Base-by-base conservation (phyloP, 768 basidiomycete genomes). In the Kwoniella dendrophila region DNA sequence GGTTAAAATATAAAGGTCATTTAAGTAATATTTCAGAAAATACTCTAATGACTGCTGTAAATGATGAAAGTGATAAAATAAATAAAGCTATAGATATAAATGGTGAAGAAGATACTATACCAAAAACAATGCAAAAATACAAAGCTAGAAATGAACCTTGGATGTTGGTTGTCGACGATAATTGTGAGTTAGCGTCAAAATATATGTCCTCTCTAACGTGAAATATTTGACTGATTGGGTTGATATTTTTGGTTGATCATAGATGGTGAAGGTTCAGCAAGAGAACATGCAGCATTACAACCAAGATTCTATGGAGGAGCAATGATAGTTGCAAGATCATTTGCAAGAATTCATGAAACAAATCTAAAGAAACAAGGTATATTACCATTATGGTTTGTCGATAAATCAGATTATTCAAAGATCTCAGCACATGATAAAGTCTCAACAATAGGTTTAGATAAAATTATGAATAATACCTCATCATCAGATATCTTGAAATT, bases 281-380 rank as follows among this genome's bases (percentile, higher is more conserved):
- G 96, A 57, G 96, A 99, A 80, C 96, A 99, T 78, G 96, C 96
- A 34, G 93, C 96, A 22, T 83, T 99, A 33, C 95, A 98, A 75
- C 96, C 96, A 26, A 86, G 96, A 20, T 96, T 93, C 81, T 93
- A 91, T 68, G 91, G 95, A 18, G 92, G 92, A 72, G 85, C 84
- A 4, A 82, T 92, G 82, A 93, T 97, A 69, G 78, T 96, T 59
- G 92, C 92, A 0, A 83, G 92, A 22, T 97, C 93, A 1, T 97
- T 99, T 73, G 96, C 96, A 67, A 88, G 96, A 52, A 99, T 99
- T 52, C 96, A 99, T 76, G 96, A 98, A 82, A 95, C 94, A 5
- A 97, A 97, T 79, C 81, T 97, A 34, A 76, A 94, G 90, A 99
- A 99, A 86, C 96, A 99, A 85, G 96, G 96, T 33, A 82, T 99